Percentiles rank a stretch among this genome's conserved stretches.
Conservation (phyloP, 1,139 yeast genomes). For the Saccharomycopsis crataegensis region DNA sequence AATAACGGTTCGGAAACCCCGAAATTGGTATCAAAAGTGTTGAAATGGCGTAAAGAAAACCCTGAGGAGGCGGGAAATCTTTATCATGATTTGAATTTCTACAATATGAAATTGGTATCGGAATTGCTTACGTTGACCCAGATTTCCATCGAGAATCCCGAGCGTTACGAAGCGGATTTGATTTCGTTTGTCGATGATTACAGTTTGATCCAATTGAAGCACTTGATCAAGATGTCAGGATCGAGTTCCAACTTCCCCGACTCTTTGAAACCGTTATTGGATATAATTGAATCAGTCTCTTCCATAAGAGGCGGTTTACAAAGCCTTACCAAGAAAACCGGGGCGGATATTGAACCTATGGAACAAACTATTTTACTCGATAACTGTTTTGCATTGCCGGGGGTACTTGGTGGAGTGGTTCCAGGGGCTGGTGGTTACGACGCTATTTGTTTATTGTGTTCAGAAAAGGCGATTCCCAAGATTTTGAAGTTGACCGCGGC, state of each 20-base stretch:
- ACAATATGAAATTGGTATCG: conserved; percentile 51
- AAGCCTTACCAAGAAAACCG: conserved; percentile 52
- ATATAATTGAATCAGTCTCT: conserved; percentile 33
- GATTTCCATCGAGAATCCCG: conserved; percentile 27
- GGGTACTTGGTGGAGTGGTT: conserved; percentile 89
- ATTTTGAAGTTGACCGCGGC: conserved; percentile 32
- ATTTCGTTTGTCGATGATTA: conserved; percentile 23
- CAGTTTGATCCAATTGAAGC: conserved; percentile 20
- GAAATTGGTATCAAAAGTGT: conserved; percentile 69
- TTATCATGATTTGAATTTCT: conserved; percentile 48
- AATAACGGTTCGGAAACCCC: conserved; percentile 93
- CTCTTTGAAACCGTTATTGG: conserved; percentile 20
- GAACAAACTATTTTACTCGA: conserved; percentile 70
- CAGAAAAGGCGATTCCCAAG: conserved; percentile 36
- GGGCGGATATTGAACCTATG: conserved; percentile 84
- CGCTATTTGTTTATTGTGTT: conserved; percentile 71
- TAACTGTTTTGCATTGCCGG: conserved; percentile 46
- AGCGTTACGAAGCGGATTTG: conserved; percentile 24
- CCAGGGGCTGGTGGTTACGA: conserved; percentile 99
- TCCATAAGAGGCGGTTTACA: conserved; percentile 50
- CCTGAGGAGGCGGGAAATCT: conserved; percentile 44
- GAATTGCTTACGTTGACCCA: conserved; percentile 37
- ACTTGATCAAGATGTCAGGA: conserved; percentile 20
- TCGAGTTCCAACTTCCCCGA: conserved; percentile 8
- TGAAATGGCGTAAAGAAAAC: conserved; percentile 55